Conservation (phyloP, 1,284 basidiomycete species). For the Trichosporon sp. region DNA sequence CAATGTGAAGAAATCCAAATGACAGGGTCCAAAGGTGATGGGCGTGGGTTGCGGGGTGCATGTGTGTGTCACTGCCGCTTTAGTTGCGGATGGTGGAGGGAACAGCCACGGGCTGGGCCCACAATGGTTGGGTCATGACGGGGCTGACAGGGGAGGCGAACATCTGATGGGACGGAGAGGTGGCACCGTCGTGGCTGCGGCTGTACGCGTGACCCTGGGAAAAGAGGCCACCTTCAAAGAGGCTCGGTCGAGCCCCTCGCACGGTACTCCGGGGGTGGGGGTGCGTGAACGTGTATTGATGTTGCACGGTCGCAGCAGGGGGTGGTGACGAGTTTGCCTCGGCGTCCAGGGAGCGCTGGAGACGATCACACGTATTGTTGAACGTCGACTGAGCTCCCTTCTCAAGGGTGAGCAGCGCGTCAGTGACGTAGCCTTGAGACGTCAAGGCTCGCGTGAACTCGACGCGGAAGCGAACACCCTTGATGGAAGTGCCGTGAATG, state of each 20-base stretch:
- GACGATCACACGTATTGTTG: constrained; percentile 29
- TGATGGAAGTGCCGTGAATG: constrained; percentile 27
- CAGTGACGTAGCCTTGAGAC: constrained; percentile 36
- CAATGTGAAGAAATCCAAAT: constrained; percentile 2
- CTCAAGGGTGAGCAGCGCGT: constrained; percentile 44
- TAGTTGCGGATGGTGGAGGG: constrained; percentile 2
- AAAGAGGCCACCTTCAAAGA: constrained; percentile 9
- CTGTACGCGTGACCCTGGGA: constrained; percentile 1
- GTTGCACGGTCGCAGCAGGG: not conserved
- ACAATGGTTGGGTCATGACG: constrained; percentile 7
- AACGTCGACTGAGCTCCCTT: constrained; percentile 49
- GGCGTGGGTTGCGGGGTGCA: not conserved
- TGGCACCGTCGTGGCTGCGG: constrained; percentile 3
- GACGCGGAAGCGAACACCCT: constrained; percentile 45
- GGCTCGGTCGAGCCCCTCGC: constrained; percentile 5
- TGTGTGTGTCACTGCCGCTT: not conserved
- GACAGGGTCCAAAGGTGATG: not conserved
- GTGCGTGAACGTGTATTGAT: constrained; percentile 9
- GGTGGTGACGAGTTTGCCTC: constrained; percentile 3
- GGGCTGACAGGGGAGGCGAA: constrained; percentile 18
- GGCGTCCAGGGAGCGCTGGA: constrained; percentile 12
- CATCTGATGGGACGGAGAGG: not conserved
- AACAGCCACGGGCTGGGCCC: constrained; percentile 4
- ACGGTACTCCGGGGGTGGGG: constrained; percentile 5
- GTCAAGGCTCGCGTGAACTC: constrained; percentile 39